Percentiles rank a stretch among this genome's conserved stretches.
Evolutionary conservation across 441 rosid species (phyloP).

Genomic region (Pelargonium cotyledonis): DNA sequence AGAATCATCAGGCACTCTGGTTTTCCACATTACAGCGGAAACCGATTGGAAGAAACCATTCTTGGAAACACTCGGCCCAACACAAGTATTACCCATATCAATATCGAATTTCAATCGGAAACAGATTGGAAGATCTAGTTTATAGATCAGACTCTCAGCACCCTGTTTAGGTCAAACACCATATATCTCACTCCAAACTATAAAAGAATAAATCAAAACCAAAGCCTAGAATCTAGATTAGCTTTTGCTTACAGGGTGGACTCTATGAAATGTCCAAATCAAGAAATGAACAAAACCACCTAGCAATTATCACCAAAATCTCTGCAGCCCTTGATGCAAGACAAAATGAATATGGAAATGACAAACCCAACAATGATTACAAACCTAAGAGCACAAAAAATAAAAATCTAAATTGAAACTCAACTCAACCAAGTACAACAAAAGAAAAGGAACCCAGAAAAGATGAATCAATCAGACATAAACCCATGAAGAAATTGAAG

Average conservation of each 20-base stretch:
- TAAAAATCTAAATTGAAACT: not conserved
- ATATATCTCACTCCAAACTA: not conserved
- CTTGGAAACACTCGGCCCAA: conserved; percentile 53
- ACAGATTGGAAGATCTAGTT: conserved; percentile 21
- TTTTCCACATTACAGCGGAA: conserved; percentile 59
- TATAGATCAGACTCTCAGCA: conserved; percentile 3
- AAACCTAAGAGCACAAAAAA: not conserved
- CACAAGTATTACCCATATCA: conserved; percentile 68
- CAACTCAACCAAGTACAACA: conserved; percentile 1
- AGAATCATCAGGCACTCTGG: conserved; percentile 41
- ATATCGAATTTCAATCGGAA: conserved; percentile 27
- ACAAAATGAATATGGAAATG: not conserved
- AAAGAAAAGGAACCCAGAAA: conserved; percentile 2
- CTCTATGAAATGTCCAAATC: not conserved
- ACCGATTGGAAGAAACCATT: conserved; percentile 63
- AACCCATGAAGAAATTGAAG: not conserved
- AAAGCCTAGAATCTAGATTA: conserved; percentile 4
- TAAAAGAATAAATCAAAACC: not conserved
- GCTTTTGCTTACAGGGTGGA: not conserved
- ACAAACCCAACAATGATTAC: not conserved
- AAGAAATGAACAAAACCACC: not conserved
- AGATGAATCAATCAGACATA: not conserved
- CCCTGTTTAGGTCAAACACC: conserved; percentile 1
- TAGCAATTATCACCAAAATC: conserved; percentile 9
- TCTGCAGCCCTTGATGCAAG: not conserved